Percentiles rank a stretch among this genome's conserved stretches.
These are phyloP conservation scores for Silene latifolia DNA, from an alignment of 148 eudicot species.

Conservation along the genomic window DNA sequence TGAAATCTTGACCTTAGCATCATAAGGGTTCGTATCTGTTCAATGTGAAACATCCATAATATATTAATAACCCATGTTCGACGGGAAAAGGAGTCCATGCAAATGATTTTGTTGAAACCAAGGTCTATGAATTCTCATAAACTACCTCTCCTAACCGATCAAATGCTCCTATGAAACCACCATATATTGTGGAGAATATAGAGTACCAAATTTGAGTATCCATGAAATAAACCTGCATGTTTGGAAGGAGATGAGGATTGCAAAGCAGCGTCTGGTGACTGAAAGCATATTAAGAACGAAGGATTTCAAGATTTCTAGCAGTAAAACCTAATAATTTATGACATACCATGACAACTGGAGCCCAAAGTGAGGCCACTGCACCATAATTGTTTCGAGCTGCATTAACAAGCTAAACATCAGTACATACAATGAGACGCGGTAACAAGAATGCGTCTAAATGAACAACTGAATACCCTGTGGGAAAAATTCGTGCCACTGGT, in stretches of 20 bases:
- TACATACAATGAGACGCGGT: conserved; percentile 8
- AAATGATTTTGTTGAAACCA: background rate
- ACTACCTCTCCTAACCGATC: conserved; percentile 94
- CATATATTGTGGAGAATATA: conserved; percentile 75
- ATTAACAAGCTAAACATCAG: conserved; percentile 29
- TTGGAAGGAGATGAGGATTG: background rate
- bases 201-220: conserved; percentile 94
- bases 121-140: conserved; percentile 9
- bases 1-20: conserved; percentile 91
- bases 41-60: conserved; percentile 21
- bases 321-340: conserved; percentile 6
- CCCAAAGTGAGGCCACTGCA: conserved; percentile 87
- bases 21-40: conserved; percentile 79
- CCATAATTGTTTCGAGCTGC: conserved; percentile 70
- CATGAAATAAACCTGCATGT: conserved; percentile 88
- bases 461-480: conserved; percentile 58
- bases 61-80: conserved; percentile 2
- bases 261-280: conserved; percentile 11
- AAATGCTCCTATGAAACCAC: conserved; percentile 87
- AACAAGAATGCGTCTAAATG: conserved; percentile 3
- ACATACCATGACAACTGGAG: conserved; percentile 86
- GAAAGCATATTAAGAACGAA: conserved; percentile 2
- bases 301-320: conserved; percentile 6
- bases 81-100: background rate
- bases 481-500: conserved; percentile 92